Evolutionary conservation across 2,329 filamentous ascomycete genomes (phyloP).

Genomic region (Septoria linicola): DNA sequence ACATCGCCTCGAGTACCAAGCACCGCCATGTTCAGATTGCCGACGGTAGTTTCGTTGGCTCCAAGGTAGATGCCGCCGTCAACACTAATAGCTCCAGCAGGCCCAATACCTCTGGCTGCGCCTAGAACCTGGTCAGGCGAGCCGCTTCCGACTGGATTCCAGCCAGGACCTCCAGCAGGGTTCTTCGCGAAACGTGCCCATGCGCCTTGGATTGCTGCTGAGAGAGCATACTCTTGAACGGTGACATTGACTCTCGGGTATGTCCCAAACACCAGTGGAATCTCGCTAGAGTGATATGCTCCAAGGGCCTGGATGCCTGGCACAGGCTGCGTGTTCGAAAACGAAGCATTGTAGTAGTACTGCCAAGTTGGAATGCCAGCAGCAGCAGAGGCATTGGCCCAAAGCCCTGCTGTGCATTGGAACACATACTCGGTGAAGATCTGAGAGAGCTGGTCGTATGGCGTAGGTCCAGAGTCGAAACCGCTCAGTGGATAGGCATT

Average conservation of each 20-base stretch:
- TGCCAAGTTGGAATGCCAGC: slow-evolving; percentile 39
- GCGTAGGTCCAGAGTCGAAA: slow-evolving; percentile 19
- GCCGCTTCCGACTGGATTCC: slow-evolving; percentile 25
- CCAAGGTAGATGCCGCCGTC: slow-evolving; percentile 29
- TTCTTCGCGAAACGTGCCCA: slow-evolving; percentile 43
- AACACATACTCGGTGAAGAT: slow-evolving; percentile 26
- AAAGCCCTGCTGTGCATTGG: slow-evolving; percentile 33
- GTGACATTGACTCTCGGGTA: slow-evolving; percentile 32
- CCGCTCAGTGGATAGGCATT: slow-evolving; percentile 32
- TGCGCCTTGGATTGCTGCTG: slow-evolving; percentile 33
- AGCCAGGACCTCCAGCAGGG: slow-evolving; percentile 40
- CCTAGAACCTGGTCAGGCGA: not conserved
- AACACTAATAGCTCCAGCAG: slow-evolving; percentile 25
- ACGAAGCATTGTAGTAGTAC: slow-evolving; percentile 42
- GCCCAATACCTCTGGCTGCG: slow-evolving; percentile 1
- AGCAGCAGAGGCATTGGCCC: slow-evolving; percentile 33
- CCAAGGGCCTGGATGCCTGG: slow-evolving; percentile 25
- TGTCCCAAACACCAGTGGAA: slow-evolving; percentile 40
- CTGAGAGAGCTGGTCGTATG: slow-evolving; percentile 21
- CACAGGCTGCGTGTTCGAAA: slow-evolving; percentile 36
- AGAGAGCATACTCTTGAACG: slow-evolving; percentile 36
- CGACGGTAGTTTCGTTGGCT: slow-evolving; percentile 22
- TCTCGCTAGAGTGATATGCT: slow-evolving; percentile 38
- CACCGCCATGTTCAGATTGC: slow-evolving; percentile 30
- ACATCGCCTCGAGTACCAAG: slow-evolving; percentile 31